Percentiles rank a stretch among this genome's conserved stretches.
phyloP scores from a whole-genome alignment of 352 stramenopile genomes.

The Thalassiosira sp. region DNA sequence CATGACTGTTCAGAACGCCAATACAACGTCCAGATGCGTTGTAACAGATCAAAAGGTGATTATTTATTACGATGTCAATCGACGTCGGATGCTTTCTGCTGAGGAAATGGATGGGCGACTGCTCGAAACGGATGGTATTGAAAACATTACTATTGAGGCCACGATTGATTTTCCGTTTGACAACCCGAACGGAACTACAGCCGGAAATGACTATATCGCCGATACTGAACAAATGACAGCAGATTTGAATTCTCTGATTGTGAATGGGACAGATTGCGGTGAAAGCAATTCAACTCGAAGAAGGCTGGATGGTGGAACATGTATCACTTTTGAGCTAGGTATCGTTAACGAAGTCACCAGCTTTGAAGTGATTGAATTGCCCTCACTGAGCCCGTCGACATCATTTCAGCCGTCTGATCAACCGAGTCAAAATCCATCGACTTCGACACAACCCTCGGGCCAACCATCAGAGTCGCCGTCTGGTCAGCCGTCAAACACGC shows the following conservation, averaged over 20 bases:
- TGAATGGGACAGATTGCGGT: constrained; percentile 3
- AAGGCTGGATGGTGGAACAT: background rate
- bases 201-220: constrained; percentile 24
- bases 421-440: background rate
- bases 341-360: constrained; percentile 16
- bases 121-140: constrained; percentile 6
- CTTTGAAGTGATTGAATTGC: constrained; percentile 5
- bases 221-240: background rate
- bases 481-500: too few species aligned
- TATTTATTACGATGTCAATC: constrained; percentile 21
- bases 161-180: constrained; percentile 16
- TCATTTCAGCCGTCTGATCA: constrained; percentile 1
- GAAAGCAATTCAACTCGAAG: background rate
- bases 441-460: too few species aligned
- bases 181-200: constrained; percentile 8
- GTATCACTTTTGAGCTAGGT: constrained; percentile 16
- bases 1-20: constrained; percentile 12
- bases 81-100: constrained; percentile 2
- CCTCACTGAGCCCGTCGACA: background rate
- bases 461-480: background rate
- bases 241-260: constrained; percentile 33
- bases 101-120: background rate
- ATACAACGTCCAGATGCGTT: constrained; percentile 35
- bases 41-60: constrained; percentile 39
- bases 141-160: background rate